Evolutionary conservation across 164 flowering plant genomes (phyloP).

Genomic region (Aristolochia californica): DNA sequence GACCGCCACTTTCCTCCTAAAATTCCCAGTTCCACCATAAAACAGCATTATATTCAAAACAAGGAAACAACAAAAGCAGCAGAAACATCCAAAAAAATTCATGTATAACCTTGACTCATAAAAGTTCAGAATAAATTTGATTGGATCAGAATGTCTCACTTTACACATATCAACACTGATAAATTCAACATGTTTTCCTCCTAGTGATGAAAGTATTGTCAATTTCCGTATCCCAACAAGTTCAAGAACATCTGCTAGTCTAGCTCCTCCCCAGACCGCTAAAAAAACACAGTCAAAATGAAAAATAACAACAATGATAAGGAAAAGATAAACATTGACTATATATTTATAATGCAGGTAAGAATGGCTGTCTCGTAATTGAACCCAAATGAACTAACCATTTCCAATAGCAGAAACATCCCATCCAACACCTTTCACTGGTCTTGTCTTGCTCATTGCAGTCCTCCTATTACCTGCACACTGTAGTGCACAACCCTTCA

Average conservation of each 20-base stretch:
- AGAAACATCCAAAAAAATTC: background rate
- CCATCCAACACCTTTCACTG: constrained; percentile 97
- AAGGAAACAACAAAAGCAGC: constrained; percentile 3
- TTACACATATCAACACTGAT: constrained; percentile 90
- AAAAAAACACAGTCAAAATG: constrained; percentile 6
- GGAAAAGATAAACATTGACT: background rate
- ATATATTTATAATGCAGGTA: background rate
- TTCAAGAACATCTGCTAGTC: constrained; percentile 86
- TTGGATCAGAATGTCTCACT: constrained; percentile 30
- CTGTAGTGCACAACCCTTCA: constrained; percentile 25
- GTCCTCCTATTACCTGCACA: constrained; percentile 99
- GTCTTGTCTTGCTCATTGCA: constrained; percentile 83
- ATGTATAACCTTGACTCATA: background rate
- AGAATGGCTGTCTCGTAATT: background rate
- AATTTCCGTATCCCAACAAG: constrained; percentile 64
- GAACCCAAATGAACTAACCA: constrained; percentile 34
- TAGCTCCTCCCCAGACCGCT: constrained; percentile 97
- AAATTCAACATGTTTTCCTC: constrained; percentile 96
- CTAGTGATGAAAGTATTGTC: constrained; percentile 39
- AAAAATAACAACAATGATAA: background rate
- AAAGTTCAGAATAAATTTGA: too few species aligned
- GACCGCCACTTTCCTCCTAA: constrained; percentile 99
- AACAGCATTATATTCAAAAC: background rate
- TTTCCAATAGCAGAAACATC: constrained; percentile 88
- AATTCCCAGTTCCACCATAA: constrained; percentile 1